These are phyloP conservation scores for Hydrangea macrophylla DNA, from an alignment of 148 eudicot species.

Conservation along the genomic window DNA sequence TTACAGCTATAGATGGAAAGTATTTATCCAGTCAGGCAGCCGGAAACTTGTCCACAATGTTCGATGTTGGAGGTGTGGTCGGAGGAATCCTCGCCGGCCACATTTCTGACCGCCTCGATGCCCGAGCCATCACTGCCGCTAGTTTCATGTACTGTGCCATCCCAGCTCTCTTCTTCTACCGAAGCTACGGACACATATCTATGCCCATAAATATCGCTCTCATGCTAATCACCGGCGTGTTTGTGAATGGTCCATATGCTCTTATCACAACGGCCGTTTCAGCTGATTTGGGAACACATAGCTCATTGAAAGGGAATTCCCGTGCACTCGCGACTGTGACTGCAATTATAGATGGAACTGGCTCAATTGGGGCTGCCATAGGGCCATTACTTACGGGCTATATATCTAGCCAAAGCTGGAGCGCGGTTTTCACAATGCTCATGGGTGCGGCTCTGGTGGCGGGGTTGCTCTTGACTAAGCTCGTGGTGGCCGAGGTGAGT, in stretches of 20 bases:
- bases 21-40: constrained; percentile 76
- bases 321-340: constrained; percentile 93
- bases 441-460: constrained; percentile 83
- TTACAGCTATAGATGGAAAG: constrained; percentile 78
- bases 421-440: constrained; percentile 77
- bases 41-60: constrained; percentile 83
- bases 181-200: constrained; percentile 66
- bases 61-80: constrained; percentile 87
- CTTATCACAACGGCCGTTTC: constrained; percentile 94
- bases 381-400: constrained; percentile 90
- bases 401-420: constrained; percentile 76
- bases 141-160: constrained; percentile 79
- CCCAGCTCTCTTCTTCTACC: constrained; percentile 76
- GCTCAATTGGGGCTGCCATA: constrained; percentile 92
- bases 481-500: constrained; percentile 66
- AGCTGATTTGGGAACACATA: constrained; percentile 89
- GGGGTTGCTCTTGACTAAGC: constrained; percentile 75
- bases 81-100: constrained; percentile 91
- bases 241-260: constrained; percentile 94
- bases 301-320: constrained; percentile 66
- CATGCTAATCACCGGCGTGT: constrained; percentile 69
- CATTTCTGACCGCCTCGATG: constrained; percentile 68
- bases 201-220: constrained; percentile 51
- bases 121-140: constrained; percentile 94
- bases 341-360: constrained; percentile 94